These are phyloP conservation scores for Colletotrichum gloeosporioides DNA, from an alignment of 2,329 filamentous ascomycete species.

Conservation along the genomic window DNA sequence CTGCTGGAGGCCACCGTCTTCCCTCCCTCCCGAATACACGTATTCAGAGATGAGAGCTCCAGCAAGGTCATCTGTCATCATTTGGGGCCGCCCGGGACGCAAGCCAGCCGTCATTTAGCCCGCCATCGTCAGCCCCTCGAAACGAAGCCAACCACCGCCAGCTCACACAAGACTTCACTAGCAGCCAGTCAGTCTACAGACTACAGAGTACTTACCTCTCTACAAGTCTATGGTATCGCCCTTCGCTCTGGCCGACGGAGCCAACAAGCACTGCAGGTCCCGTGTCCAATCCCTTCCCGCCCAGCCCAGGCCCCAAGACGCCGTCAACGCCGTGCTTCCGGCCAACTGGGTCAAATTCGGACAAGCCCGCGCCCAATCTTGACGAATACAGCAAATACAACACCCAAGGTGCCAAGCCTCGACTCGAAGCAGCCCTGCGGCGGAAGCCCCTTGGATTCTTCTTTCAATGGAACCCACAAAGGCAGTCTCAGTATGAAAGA, in stretches of 20 bases:
- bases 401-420: not conserved
- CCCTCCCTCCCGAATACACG: not conserved
- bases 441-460: not conserved
- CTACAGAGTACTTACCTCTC: not conserved
- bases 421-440: not conserved
- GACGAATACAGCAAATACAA: not conserved
- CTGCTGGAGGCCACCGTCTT: not conserved
- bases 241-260: not conserved
- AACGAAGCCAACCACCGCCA: not conserved
- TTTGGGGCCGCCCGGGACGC: not conserved
- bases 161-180: not conserved
- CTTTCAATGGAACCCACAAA: not conserved
- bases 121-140: not conserved
- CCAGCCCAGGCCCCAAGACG: slow-evolving; percentile 5
- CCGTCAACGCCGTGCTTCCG: slow-evolving; percentile 13
- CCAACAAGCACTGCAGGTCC: not conserved
- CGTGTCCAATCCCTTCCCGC: not conserved
- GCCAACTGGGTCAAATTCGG: not conserved
- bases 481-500: not conserved
- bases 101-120: not conserved
- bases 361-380: not conserved
- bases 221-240: not conserved
- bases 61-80: not conserved
- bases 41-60: not conserved
- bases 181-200: not conserved